These are phyloP conservation scores for Lindgomyces ingoldianus DNA, from an alignment of 495 filamentous ascomycete species.

Conservation along the genomic window DNA sequence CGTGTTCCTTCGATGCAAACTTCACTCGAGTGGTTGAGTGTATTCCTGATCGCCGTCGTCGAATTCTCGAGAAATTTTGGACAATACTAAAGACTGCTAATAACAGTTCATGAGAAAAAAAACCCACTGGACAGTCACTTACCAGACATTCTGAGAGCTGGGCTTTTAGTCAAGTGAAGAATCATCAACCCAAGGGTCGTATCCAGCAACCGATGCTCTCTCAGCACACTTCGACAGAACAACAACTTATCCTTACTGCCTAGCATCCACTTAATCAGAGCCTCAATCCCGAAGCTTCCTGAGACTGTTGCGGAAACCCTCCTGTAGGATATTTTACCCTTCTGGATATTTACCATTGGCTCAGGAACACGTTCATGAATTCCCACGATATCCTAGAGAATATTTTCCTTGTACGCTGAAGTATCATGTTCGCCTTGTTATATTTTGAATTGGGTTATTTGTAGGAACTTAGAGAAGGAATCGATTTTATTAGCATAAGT, in stretches of 20 bases:
- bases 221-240: not conserved
- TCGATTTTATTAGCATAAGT: no score
- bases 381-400: not conserved
- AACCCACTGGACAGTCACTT: no score
- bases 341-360: not conserved
- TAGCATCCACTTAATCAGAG: not conserved
- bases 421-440: not conserved
- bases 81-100: no score
- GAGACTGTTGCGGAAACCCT: not conserved
- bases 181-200: not conserved
- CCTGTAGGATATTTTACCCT: not conserved
- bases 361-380: not conserved
- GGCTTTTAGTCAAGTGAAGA: not conserved
- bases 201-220: not conserved
- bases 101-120: no score
- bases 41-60: no score
- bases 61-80: no score
- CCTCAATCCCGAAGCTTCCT: not conserved
- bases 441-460: not conserved
- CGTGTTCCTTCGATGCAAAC: no score
- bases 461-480: not conserved
- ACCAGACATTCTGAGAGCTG: not conserved
- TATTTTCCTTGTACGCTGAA: not conserved
- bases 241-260: not conserved
- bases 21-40: no score